Conservation (phyloP, 164 flowering plant species). For the Nelumbo lutea region DNA sequence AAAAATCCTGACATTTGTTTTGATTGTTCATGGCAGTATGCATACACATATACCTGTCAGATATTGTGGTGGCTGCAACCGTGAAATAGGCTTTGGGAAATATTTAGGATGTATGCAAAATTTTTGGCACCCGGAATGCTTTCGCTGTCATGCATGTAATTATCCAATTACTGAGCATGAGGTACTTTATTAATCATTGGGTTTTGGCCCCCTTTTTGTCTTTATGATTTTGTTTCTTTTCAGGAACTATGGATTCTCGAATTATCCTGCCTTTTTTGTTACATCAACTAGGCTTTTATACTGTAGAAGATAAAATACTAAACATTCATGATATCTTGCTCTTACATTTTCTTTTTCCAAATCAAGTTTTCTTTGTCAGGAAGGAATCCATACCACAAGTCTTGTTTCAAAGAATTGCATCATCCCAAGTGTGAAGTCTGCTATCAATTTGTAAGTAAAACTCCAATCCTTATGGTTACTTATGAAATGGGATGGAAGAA, state of each 20-base stretch:
- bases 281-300: not conserved
- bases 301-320: not conserved
- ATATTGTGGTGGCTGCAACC: conserved; percentile 77
- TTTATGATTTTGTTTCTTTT: not conserved
- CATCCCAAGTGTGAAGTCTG: conserved; percentile 99
- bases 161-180: conserved; percentile 73
- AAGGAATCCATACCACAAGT: conserved; percentile 69
- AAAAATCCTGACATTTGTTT: not conserved
- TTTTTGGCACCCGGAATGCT: conserved; percentile 85
- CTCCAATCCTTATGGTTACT: not conserved
- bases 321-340: conserved; percentile 7
- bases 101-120: conserved; percentile 83
- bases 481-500: too few relatives aligned
- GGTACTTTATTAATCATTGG: conserved; percentile 36
- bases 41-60: conserved; percentile 30
- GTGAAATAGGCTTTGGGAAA: conserved; percentile 64
- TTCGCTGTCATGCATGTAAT: conserved; percentile 65
- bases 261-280: not conserved
- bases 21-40: conserved; percentile 1
- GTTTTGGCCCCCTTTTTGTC: not conserved
- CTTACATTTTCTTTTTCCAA: conserved; percentile 40
- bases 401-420: conserved; percentile 83
- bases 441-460: conserved; percentile 73
- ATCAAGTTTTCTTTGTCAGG: conserved; percentile 94
- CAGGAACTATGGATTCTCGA: not conserved